These are phyloP conservation scores for Leucocoprinus birnbaumii DNA, from an alignment of 768 basidiomycete genomes.

Conservation along the genomic window DNA sequence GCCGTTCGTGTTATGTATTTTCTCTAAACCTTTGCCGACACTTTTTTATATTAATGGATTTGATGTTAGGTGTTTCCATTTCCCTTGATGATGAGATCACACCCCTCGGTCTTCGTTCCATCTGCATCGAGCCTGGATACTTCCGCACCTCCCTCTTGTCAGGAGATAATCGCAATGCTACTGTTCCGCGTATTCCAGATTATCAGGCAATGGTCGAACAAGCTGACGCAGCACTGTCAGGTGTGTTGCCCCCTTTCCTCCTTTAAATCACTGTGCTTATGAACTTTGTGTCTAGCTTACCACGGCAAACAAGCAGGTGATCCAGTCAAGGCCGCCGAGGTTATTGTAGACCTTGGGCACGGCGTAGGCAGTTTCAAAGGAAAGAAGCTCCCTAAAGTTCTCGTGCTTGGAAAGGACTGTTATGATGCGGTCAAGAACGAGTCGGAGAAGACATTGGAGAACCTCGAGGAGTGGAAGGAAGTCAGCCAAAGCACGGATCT, in stretches of 20 bases:
- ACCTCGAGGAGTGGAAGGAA: conserved; percentile 31
- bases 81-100: conserved; percentile 33
- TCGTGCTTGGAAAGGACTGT: conserved; percentile 29
- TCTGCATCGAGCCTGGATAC: conserved; percentile 37
- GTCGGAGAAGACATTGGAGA: conserved; percentile 12
- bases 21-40: no score
- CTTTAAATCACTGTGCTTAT: no score
- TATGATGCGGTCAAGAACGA: conserved; percentile 20
- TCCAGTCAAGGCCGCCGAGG: conserved; percentile 29
- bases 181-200: conserved; percentile 29
- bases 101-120: conserved; percentile 33
- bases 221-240: conserved; percentile 22
- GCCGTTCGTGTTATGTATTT: conserved; percentile 30
- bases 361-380: conserved; percentile 28
- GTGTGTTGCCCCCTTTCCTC: no score
- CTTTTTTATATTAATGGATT: neutral
- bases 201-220: conserved; percentile 23
- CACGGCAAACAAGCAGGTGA: conserved; percentile 36
- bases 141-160: conserved; percentile 34
- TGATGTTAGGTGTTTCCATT: conserved; percentile 25
- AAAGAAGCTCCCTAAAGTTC: conserved; percentile 23
- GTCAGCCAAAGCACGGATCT: conserved; percentile 23
- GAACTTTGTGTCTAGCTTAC: no score
- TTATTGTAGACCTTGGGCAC: conserved; percentile 30
- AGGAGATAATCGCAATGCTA: conserved; percentile 23